Evolutionary conservation across 768 basidiomycete species (phyloP).

Genomic region (Inosperma sp.): DNA sequence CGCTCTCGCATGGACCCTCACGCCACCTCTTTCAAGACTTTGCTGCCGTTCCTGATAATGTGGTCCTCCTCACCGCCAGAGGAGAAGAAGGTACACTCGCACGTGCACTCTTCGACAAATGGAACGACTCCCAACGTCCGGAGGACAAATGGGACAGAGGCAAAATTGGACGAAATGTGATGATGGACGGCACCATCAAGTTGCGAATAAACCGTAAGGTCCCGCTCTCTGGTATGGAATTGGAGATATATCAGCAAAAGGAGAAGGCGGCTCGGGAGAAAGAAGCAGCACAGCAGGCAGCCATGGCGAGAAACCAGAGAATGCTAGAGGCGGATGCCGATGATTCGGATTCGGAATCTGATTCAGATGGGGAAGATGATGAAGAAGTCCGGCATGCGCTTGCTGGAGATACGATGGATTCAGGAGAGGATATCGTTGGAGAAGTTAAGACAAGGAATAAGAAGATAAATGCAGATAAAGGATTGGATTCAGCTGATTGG

Average conservation of each 20-base stretch:
- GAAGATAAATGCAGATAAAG: slow-evolving; percentile 44
- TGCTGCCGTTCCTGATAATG: slow-evolving; percentile 76
- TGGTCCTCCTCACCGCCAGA: slow-evolving; percentile 78
- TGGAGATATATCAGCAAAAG: slow-evolving; percentile 73
- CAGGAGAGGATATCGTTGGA: slow-evolving; percentile 19
- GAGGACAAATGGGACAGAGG: slow-evolving; percentile 88
- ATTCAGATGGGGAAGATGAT: slow-evolving; percentile 61
- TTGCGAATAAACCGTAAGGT: slow-evolving; percentile 84
- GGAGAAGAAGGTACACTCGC: slow-evolving; percentile 79
- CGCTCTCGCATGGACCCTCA: slow-evolving; percentile 89
- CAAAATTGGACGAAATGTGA: slow-evolving; percentile 78
- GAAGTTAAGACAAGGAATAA: slow-evolving; percentile 12
- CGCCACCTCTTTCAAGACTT: slow-evolving; percentile 83
- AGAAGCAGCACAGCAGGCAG: slow-evolving; percentile 82
- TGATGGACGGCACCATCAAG: slow-evolving; percentile 68
- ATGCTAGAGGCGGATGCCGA: slow-evolving; percentile 95
- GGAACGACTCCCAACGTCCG: slow-evolving; percentile 78
- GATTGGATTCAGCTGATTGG: slow-evolving; percentile 59
- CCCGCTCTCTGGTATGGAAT: slow-evolving; percentile 81
- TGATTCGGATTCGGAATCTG: slow-evolving; percentile 72
- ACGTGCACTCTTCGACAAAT: slow-evolving; percentile 73
- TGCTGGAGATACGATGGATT: slow-evolving; percentile 47
- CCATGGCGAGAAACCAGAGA: slow-evolving; percentile 73
- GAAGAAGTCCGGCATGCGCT: slow-evolving; percentile 56
- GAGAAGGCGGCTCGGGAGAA: slow-evolving; percentile 76